Base-by-base conservation (phyloP, 1,284 basidiomycete species). In the Trichosporon ovoides region DNA sequence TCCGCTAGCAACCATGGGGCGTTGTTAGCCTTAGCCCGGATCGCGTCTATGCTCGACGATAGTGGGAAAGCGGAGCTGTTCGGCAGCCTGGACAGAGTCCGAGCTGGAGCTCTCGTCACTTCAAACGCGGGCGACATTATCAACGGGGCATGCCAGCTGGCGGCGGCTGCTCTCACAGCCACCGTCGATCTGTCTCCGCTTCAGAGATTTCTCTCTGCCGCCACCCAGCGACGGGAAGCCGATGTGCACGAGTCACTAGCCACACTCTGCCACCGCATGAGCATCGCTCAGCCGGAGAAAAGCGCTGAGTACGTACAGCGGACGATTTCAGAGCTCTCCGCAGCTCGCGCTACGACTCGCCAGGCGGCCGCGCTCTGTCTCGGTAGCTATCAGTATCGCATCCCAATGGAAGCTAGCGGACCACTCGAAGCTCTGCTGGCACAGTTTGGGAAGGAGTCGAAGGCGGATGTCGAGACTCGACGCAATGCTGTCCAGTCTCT, bases 321-420 rank as follows among this genome's bases (percentile, higher is more conserved):
- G 70, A 80, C 89, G 70, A 85, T 91, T 57, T 75, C 75, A 57
- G 87, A 90, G 57, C 83, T 90, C 64, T 66, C 62, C n/a, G 66
- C 68, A 0, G 59, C 60, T 11, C 62, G 85, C 24, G 72, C 80
- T 2, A 79, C 86, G 11, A 67, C 69, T 66, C 87, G 91, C 67
- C 90, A 93, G 74, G 87, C 87, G 67, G 80, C 91, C 40, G 85
- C 88, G 6, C 81, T 85, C 51, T 78, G 87, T n/a, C 78, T 98
- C 12, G 89, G 92, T 7, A 79, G 81, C 34, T 75, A 91, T 35
- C 81, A 85, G 68, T 96, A 91, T 40, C 72, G 76, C 6, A 80
- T 84, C 71, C 77, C 57, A 0, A 24, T 14, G 0, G 52, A 38
- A 1, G 40, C 65, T 1, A 38, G 53, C 7, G 59, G 33, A 13